Base-by-base conservation (phyloP, 1,284 basidiomycete species). In the Wallemia hederae region DNA sequence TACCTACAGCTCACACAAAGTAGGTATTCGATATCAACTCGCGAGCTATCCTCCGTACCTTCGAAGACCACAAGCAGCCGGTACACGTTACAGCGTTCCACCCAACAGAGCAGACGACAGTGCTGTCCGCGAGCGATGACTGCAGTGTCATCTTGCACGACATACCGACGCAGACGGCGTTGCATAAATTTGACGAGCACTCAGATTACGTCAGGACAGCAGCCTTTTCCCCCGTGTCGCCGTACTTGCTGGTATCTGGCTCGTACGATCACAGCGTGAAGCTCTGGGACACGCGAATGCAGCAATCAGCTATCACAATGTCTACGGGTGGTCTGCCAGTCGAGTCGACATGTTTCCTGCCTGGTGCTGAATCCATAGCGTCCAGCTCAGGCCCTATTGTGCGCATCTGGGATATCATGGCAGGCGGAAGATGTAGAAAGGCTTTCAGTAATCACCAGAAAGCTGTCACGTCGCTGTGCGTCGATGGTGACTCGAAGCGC, bases 391-490 rank as follows among this genome's bases (percentile, higher is more conserved):
- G 94, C 0, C 88, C 94, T 1, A 89, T 97, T 62, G 74, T 98
- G 62, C 81, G 89, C 31, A 80, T 89, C 0, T 99, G 94, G 92
- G 94, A 99, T 70, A 73, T 99, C 34, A 82, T 92, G 29, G 87
- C 89, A 49, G 90, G 88, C 27, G 87, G 90, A 3, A 77, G 84
- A 61, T 94, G 89, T 70, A 77, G 84, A 1, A 78, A 84, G 57
- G 90, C 90, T 5, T 70, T 96, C 63, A 89, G 85, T 29, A 98
- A 98, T 72, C 94, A 99, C 70, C 92, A 97, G 72, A 99, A 99
- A 74, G 92, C 91, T 0, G 81, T 99, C 62, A 98, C 92, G 0
- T 79, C 84, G 24, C 76, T 97, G 26, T 75, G 85, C 2, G 88
- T 91, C 70, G 81, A 89, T 67, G 71, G 82, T 19, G 77, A 77